phyloP scores from a whole-genome alignment of 139 green algal genomes.

The Closterium sp. region DNA sequence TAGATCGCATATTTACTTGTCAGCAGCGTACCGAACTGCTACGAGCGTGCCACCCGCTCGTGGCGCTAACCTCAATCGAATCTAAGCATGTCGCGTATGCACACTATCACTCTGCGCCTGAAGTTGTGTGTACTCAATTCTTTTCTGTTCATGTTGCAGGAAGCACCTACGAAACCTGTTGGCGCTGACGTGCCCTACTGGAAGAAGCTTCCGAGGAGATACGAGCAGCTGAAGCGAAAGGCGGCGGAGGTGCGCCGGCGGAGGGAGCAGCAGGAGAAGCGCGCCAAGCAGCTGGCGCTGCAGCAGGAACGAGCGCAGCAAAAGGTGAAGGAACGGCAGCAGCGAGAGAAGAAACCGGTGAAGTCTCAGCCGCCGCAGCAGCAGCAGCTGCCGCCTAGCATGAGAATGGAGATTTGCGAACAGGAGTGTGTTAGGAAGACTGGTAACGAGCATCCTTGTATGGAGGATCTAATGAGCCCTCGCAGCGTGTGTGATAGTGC shows the following conservation, averaged over 20 bases:
- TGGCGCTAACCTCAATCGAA: neutral
- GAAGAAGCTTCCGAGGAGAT: neutral
- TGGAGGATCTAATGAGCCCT: neutral
- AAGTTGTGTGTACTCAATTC: neutral
- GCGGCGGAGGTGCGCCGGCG: neutral
- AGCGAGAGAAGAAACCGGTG: neutral
- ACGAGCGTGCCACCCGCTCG: neutral
- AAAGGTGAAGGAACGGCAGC: neutral
- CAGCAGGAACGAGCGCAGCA: neutral
- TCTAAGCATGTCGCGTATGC: no score
- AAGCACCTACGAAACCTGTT: neutral
- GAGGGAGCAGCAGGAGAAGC: neutral
- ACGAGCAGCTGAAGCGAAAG: neutral
- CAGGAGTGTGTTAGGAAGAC: neutral
- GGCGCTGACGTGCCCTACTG: neutral
- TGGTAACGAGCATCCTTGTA: neutral
- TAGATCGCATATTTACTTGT: neutral
- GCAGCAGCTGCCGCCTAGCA: neutral
- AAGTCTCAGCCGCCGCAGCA: neutral
- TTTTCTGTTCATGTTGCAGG: neutral
- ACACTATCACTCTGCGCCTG: no score
- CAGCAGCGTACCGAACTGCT: neutral
- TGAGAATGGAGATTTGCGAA: neutral
- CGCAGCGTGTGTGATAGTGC: neutral
- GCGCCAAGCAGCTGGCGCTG: neutral